Evolutionary conservation across 1,284 basidiomycete genomes (phyloP).

Genomic region (Coniferiporia sulphurascens): DNA sequence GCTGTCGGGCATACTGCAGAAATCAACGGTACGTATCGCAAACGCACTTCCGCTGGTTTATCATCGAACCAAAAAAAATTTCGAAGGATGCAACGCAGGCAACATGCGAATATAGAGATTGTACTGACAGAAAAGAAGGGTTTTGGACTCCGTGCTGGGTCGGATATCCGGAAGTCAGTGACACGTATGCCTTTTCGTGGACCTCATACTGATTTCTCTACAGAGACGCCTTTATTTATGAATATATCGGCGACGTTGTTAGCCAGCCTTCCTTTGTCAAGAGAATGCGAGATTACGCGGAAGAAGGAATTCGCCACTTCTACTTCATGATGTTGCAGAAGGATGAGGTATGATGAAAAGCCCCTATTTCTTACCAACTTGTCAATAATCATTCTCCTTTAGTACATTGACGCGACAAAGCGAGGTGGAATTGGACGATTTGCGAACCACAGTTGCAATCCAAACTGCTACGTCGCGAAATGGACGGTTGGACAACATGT

Average conservation of each 20-base stretch:
- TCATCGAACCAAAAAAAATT: neutral
- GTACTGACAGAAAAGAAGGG: slow-evolving; percentile 96
- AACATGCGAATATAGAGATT: slow-evolving; percentile 88
- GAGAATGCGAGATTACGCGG: slow-evolving; percentile 91
- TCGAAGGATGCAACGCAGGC: slow-evolving; percentile 75
- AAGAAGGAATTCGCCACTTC: slow-evolving; percentile 93
- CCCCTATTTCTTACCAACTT: slow-evolving; percentile 1
- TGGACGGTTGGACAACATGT: slow-evolving; percentile 93
- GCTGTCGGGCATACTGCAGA: slow-evolving; percentile 76
- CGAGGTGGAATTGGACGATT: slow-evolving; percentile 95
- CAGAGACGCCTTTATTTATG: slow-evolving; percentile 93
- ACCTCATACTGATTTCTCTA: neutral
- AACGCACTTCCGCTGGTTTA: neutral
- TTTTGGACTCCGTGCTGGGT: slow-evolving; percentile 80
- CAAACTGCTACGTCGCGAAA: slow-evolving; percentile 98
- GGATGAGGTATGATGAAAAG: slow-evolving; percentile 68
- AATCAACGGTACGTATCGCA: slow-evolving; percentile 80
- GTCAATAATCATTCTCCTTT: slow-evolving; percentile 1
- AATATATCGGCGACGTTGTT: slow-evolving; percentile 98
- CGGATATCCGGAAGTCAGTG: slow-evolving; percentile 63
- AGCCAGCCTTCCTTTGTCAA: slow-evolving; percentile 84
- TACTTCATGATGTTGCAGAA: slow-evolving; percentile 99
- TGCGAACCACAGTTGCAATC: slow-evolving; percentile 97
- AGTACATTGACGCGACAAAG: slow-evolving; percentile 99
- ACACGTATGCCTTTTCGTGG: slow-evolving; percentile 28